A percentile compares a stretch with the other conserved stretches of the same genome.
Conservation (phyloP, 164 flowering plant species). For the Pachysandra terminalis region DNA sequence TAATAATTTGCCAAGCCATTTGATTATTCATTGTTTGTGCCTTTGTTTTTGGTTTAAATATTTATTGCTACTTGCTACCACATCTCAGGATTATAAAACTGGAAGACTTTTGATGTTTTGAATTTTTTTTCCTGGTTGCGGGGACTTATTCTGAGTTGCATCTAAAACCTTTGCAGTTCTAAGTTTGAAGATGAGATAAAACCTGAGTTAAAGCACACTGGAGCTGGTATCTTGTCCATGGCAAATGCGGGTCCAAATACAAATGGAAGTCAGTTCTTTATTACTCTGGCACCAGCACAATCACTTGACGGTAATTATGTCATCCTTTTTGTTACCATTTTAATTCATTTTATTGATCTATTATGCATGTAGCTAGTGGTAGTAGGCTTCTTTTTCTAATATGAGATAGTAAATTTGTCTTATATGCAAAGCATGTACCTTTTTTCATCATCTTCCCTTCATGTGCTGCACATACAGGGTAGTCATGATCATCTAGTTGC, state of each 20-base stretch:
- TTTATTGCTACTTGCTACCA: too few species aligned
- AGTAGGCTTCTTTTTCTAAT: not conserved
- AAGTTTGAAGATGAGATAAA: conserved; percentile 92
- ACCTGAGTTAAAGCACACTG: conserved; percentile 88
- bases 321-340: not conserved
- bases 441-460: not conserved
- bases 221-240: conserved; percentile 97
- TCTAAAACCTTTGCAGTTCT: conserved; percentile 34
- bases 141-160: not conserved
- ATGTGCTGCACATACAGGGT: too few species aligned
- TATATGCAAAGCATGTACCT: not conserved
- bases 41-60: not conserved
- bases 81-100: too few species aligned
- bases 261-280: conserved; percentile 95
- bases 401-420: not conserved
- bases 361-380: not conserved
- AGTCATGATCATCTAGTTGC: too few species aligned
- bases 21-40: not conserved
- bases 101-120: too few species aligned
- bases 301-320: conserved; percentile 75
- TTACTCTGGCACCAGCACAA: conserved; percentile 80
- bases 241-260: conserved; percentile 99
- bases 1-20: not conserved
- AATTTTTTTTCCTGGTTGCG: not conserved
- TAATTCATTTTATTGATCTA: not conserved